These are phyloP conservation scores for Ascochyta viciae-villosae DNA, from an alignment of 2,329 filamentous ascomycete species.

Conservation along the genomic window DNA sequence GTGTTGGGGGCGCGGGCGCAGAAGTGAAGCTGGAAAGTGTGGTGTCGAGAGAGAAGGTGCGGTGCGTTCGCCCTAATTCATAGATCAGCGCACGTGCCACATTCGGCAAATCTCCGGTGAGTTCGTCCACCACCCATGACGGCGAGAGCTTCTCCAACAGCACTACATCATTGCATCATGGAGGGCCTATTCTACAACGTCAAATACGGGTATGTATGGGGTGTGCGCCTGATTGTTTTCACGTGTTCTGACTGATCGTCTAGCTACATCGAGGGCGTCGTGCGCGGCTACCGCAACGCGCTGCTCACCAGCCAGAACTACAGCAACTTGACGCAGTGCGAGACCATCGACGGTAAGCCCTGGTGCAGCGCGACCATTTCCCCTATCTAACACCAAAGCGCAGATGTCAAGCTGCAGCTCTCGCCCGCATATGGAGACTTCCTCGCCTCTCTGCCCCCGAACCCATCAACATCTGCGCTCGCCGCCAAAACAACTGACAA, in stretches of 20 bases:
- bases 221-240: neutral
- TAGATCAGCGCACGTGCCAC: neutral
- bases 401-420: slow-evolving; percentile 97
- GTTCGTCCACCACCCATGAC: slow-evolving; percentile 3
- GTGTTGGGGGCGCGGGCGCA: slow-evolving; percentile 14
- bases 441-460: slow-evolving; percentile 89
- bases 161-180: slow-evolving; percentile 60
- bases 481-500: slow-evolving; percentile 97
- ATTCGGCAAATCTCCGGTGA: neutral
- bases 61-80: slow-evolving; percentile 17
- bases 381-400: slow-evolving; percentile 12
- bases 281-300: slow-evolving; percentile 94
- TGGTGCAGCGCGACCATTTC: neutral
- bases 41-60: slow-evolving; percentile 30
- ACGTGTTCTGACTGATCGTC: slow-evolving; percentile 23
- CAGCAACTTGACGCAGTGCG: slow-evolving; percentile 95
- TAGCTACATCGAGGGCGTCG: slow-evolving; percentile 96
- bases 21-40: slow-evolving; percentile 13
- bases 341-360: slow-evolving; percentile 86
- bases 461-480: slow-evolving; percentile 94
- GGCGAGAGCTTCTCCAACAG: slow-evolving; percentile 10
- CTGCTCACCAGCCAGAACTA: slow-evolving; percentile 92
- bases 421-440: slow-evolving; percentile 97
- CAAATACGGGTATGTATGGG: slow-evolving; percentile 76
- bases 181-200: slow-evolving; percentile 95